phyloP scores from a whole-genome alignment of 2,329 filamentous ascomycete species.

The Pestalotiopsis sp. region DNA sequence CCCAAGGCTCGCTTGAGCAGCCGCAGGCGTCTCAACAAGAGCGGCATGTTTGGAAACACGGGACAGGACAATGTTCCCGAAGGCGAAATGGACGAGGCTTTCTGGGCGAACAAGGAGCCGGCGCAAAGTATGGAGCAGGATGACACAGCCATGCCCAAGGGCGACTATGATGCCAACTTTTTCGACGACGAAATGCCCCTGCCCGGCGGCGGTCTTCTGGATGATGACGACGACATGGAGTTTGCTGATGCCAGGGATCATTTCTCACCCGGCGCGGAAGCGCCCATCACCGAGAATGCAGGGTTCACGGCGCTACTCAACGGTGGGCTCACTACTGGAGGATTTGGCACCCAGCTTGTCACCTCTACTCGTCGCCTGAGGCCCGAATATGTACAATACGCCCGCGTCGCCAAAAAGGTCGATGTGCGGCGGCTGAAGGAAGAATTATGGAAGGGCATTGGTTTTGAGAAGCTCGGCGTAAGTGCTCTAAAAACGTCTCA shows the following conservation, averaged over 20 bases:
- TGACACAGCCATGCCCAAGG: slow-evolving; percentile 60
- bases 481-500: slow-evolving; percentile 25
- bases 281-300: slow-evolving; percentile 45
- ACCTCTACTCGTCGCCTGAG: slow-evolving; percentile 64
- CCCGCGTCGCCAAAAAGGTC: slow-evolving; percentile 71
- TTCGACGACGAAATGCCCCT: slow-evolving; percentile 84
- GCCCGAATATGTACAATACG: slow-evolving; percentile 72
- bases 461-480: slow-evolving; percentile 55
- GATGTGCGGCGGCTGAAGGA: slow-evolving; percentile 70
- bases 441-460: slow-evolving; percentile 70
- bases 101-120: slow-evolving; percentile 80
- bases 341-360: slow-evolving; percentile 68
- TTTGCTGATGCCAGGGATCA: slow-evolving; percentile 82
- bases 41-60: slow-evolving; percentile 41
- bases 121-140: slow-evolving; percentile 44
- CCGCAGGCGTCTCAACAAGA: slow-evolving; percentile 52
- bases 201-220: slow-evolving; percentile 57
- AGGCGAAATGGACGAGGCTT: slow-evolving; percentile 90
- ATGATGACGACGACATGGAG: slow-evolving; percentile 69
- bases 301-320: slow-evolving; percentile 53
- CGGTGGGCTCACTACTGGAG: slow-evolving; percentile 50
- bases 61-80: slow-evolving; percentile 57
- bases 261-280: slow-evolving; percentile 67
- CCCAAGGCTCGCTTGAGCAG: slow-evolving; percentile 83
- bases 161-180: slow-evolving; percentile 96